Conservation (phyloP, 179 eudicot species). For the Heliamphora pulchella region DNA sequence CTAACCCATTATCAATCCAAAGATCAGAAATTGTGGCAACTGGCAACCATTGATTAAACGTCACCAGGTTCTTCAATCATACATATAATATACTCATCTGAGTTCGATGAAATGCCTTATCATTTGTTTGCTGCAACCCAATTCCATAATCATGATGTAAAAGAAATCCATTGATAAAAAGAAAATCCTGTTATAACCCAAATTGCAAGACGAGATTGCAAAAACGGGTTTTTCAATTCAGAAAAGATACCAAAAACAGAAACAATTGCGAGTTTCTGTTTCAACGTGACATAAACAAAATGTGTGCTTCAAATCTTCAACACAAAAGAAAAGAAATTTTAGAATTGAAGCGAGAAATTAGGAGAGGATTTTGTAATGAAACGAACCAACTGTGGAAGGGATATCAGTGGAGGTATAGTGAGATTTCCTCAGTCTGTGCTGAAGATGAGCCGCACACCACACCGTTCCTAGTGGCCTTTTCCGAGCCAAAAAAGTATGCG, state of each 20-base stretch:
- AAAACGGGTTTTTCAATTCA: neutral
- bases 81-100: neutral
- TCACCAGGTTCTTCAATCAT: neutral
- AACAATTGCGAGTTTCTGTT: neutral
- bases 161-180: neutral
- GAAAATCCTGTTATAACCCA: neutral
- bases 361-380: neutral
- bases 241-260: neutral
- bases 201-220: neutral
- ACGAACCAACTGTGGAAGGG: constrained; percentile 68
- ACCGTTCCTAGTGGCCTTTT: constrained; percentile 92
- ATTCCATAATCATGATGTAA: neutral
- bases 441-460: constrained; percentile 94
- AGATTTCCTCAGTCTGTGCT: constrained; percentile 68
- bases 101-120: neutral
- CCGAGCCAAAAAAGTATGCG: constrained; percentile 69
- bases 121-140: neutral
- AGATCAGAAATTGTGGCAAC: neutral
- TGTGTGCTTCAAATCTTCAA: neutral
- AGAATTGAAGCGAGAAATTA: neutral
- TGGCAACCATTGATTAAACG: neutral
- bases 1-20: neutral
- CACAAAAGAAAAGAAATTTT: neutral
- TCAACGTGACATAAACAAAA: neutral
- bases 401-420: constrained; percentile 67